phyloP scores from a whole-genome alignment of 2,329 filamentous ascomycete species.

The Fusarium sarcochroum region DNA sequence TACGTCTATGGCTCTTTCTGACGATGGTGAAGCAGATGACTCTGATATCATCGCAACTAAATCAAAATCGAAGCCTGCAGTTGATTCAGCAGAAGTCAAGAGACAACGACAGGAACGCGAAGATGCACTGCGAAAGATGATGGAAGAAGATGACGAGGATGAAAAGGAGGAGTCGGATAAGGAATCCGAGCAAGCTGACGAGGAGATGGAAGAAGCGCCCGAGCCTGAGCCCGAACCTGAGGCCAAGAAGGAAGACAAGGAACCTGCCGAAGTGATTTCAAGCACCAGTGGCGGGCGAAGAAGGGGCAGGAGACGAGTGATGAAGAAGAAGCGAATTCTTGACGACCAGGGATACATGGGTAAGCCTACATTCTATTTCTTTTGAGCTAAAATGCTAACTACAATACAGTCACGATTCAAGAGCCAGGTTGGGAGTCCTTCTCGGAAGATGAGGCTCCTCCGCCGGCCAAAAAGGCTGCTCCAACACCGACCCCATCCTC shows the following conservation, averaged over 20 bases:
- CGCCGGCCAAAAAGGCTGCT: slow-evolving; percentile 67
- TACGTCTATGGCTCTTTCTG: slow-evolving; percentile 52
- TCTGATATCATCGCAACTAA: slow-evolving; percentile 51
- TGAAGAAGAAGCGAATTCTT: slow-evolving; percentile 88
- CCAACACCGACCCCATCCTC: slow-evolving; percentile 59
- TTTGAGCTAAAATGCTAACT: slow-evolving; percentile 20
- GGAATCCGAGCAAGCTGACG: slow-evolving; percentile 56
- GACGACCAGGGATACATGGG: slow-evolving; percentile 93
- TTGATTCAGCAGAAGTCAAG: slow-evolving; percentile 45
- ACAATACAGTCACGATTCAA: slow-evolving; percentile 80
- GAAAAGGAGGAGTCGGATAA: slow-evolving; percentile 63
- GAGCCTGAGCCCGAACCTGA: slow-evolving; percentile 57
- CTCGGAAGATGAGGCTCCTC: slow-evolving; percentile 84
- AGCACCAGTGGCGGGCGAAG: slow-evolving; percentile 72
- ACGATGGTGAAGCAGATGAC: slow-evolving; percentile 59
- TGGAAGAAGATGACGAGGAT: slow-evolving; percentile 72
- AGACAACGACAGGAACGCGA: slow-evolving; percentile 56
- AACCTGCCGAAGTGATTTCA: slow-evolving; percentile 66
- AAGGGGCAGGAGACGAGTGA: slow-evolving; percentile 82
- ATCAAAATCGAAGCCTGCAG: slow-evolving; percentile 36
- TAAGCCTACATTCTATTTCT: slow-evolving; percentile 59
- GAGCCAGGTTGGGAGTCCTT: slow-evolving; percentile 92
- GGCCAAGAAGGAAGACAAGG: slow-evolving; percentile 57
- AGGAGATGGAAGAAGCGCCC: slow-evolving; percentile 58
- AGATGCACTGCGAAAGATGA: slow-evolving; percentile 58